Conservation (phyloP, 352 stramenopile species). For the Phytopythium sindhum region DNA sequence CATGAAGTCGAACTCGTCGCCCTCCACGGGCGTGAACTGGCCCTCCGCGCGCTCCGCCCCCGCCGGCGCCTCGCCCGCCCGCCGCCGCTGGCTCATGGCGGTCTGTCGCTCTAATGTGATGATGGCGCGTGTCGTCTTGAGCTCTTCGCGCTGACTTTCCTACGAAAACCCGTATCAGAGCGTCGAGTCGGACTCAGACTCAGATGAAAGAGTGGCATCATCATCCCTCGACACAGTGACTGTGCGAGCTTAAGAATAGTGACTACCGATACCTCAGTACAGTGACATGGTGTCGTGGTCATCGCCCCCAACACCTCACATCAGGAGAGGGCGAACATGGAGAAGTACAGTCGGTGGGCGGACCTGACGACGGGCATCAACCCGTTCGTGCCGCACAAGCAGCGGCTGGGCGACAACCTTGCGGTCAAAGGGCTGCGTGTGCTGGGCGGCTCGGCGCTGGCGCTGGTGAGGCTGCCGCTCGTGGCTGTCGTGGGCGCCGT, state of each 20-base stretch:
- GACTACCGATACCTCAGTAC: not conserved
- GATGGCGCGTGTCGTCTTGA: not conserved
- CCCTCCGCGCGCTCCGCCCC: constrained; percentile 5
- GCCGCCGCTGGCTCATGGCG: not conserved
- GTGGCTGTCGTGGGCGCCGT: constrained; percentile 32
- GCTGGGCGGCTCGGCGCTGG: constrained; percentile 38
- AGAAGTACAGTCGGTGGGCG: constrained; percentile 86
- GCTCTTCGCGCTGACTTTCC: not conserved
- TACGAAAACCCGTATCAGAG: no score
- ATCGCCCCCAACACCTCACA: not conserved
- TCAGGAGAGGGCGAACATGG: constrained; percentile 33
- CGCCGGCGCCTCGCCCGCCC: constrained; percentile 1
- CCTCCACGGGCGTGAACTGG: constrained; percentile 4
- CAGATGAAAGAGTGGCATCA: not conserved
- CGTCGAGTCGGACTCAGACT: not conserved
- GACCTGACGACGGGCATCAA: constrained; percentile 86
- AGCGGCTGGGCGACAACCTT: constrained; percentile 43
- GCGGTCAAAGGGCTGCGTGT: constrained; percentile 40
- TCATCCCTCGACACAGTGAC: no score
- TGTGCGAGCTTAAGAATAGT: no score
- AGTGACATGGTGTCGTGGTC: not conserved
- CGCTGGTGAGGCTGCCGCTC: constrained; percentile 51
- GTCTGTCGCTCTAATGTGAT: not conserved
- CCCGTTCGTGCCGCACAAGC: constrained; percentile 79
- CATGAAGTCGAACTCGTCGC: constrained; percentile 34